These are phyloP conservation scores for Tetracentron sinense DNA, from an alignment of 164 flowering plant species.

Conservation along the genomic window DNA sequence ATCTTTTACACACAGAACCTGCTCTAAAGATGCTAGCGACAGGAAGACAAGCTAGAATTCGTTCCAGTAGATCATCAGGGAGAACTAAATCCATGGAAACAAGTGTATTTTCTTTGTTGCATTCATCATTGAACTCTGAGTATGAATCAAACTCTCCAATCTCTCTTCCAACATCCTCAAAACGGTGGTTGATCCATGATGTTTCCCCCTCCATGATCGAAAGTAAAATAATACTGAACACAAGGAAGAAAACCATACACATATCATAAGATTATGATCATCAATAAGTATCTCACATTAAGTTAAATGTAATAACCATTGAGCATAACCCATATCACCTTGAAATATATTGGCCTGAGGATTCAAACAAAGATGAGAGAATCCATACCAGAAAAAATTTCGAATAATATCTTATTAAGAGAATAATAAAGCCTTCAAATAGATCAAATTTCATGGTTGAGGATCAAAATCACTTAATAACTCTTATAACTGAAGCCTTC, in stretches of 20 bases:
- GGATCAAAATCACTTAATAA: too few relatives aligned
- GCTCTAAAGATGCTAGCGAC: constrained; percentile 78
- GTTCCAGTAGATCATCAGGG: constrained; percentile 83
- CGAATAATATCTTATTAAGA: too few relatives aligned
- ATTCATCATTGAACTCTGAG: constrained; percentile 45
- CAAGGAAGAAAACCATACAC: not conserved
- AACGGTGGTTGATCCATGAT: constrained; percentile 48
- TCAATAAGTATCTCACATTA: not conserved
- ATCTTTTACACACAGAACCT: constrained; percentile 81
- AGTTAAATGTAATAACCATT: not conserved
- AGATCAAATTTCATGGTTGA: too few relatives aligned
- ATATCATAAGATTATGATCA: not conserved
- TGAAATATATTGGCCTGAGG: too few relatives aligned
- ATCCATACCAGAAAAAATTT: too few relatives aligned
- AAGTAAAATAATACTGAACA: constrained; percentile 1
- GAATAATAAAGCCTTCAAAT: too few relatives aligned
- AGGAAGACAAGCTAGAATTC: constrained; percentile 73
- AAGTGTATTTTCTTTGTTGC: constrained; percentile 23
- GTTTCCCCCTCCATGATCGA: constrained; percentile 45
- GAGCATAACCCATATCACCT: too few relatives aligned
- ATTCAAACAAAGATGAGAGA: too few relatives aligned
- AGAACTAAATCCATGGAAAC: constrained; percentile 55
- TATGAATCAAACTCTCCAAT: constrained; percentile 36
- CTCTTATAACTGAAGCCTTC: too few relatives aligned
- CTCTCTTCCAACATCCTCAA: constrained; percentile 23